phyloP scores from a whole-genome alignment of 352 stramenopile species.

The Globisporangium emineosum region DNA sequence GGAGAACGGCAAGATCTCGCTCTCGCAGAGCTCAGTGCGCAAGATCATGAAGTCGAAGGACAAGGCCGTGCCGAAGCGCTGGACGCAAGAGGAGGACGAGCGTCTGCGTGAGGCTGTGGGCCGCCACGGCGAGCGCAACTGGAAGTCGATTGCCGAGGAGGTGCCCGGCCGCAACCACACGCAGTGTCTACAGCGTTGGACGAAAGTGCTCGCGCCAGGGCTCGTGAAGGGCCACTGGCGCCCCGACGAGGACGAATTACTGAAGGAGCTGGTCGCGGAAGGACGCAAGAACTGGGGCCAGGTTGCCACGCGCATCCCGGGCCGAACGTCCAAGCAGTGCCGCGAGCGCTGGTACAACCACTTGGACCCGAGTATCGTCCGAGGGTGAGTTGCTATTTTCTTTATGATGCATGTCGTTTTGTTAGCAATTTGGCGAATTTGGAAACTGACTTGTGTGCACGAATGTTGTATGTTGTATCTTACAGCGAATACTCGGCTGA shows the following conservation, averaged over 20 bases:
- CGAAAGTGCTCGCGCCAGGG: constrained; percentile 93
- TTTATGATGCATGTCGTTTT: no score
- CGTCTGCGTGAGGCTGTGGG: constrained; percentile 70
- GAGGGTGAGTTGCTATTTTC: no score
- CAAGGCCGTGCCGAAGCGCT: constrained; percentile 80
- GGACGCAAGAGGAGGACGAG: constrained; percentile 80
- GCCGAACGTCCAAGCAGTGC: constrained; percentile 90
- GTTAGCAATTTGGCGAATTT: no score
- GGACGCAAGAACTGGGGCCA: constrained; percentile 92
- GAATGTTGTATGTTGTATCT: no score
- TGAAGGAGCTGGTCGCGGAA: constrained; percentile 87
- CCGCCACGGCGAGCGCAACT: constrained; percentile 85
- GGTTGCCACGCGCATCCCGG: constrained; percentile 91
- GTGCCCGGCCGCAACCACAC: constrained; percentile 83
- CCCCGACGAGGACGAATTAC: constrained; percentile 93
- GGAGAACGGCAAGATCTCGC: constrained; percentile 37
- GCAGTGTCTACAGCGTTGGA: constrained; percentile 88
- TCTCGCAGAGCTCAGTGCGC: constrained; percentile 44
- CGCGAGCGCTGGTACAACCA: constrained; percentile 91
- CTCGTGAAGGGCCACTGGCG: constrained; percentile 96
- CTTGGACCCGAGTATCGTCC: no score
- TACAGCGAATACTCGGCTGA: constrained; percentile 94
- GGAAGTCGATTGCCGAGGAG: constrained; percentile 85
- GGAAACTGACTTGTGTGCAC: no score
- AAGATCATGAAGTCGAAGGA: constrained; percentile 85